phyloP scores from a whole-genome alignment of 2,329 filamentous ascomycete species.

The Fusarium sp. region DNA sequence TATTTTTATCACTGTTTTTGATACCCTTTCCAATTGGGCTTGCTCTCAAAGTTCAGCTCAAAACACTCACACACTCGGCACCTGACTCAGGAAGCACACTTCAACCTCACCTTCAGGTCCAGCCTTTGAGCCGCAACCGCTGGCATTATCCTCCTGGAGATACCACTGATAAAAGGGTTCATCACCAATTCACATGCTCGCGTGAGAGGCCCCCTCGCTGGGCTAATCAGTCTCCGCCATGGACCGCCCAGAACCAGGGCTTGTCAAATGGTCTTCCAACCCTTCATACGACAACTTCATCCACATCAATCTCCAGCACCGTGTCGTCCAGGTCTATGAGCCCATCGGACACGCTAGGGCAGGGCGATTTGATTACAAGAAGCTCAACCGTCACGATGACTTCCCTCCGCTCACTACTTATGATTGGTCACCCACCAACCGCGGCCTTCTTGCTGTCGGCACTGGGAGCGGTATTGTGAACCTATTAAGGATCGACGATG shows the following conservation, averaged over 20 bases:
- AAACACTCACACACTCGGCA: conserved; percentile 2
- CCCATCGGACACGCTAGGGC: conserved; percentile 70
- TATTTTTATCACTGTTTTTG: background rate
- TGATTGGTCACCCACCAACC: conserved; percentile 74
- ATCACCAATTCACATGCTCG: background rate
- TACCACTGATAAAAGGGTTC: background rate
- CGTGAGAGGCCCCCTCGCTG: background rate
- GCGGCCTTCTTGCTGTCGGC: conserved; percentile 79
- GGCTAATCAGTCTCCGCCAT: conserved; percentile 50
- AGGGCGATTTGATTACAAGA: conserved; percentile 69
- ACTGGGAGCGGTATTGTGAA: conserved; percentile 81
- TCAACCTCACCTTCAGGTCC: background rate
- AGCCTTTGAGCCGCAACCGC: conserved; percentile 4
- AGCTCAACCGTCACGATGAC: conserved; percentile 70
- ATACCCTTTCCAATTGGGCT: background rate
- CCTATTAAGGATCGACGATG: conserved; percentile 78
- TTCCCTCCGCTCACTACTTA: conserved; percentile 74
- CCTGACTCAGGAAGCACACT: conserved; percentile 15
- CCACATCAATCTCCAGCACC: conserved; percentile 73
- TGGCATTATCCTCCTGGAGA: background rate
- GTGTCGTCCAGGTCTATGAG: conserved; percentile 72
- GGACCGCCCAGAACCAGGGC: conserved; percentile 71
- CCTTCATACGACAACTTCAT: conserved; percentile 70
- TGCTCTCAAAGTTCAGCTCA: background rate
- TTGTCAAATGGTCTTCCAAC: conserved; percentile 76